Evolutionary conservation across 2,329 filamentous ascomycete species (phyloP).

Genomic region (Phyllosticta citriasiana): DNA sequence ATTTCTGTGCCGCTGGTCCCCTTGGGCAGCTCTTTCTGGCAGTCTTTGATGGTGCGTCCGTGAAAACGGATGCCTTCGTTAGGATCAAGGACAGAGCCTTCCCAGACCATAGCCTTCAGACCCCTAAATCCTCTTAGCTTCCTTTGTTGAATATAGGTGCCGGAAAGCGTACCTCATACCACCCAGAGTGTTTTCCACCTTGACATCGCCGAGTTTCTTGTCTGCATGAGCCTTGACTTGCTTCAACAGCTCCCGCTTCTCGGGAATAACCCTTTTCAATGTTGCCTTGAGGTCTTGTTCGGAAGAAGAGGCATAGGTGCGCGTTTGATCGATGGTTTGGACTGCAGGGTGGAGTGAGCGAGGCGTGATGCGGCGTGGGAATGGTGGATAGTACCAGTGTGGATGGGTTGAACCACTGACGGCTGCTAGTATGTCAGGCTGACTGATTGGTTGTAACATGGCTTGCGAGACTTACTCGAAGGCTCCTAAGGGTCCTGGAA

Average conservation of each 20-base stretch:
- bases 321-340: constrained; percentile 24
- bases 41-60: constrained; percentile 95
- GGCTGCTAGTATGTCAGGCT: constrained; percentile 16
- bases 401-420: constrained; percentile 22
- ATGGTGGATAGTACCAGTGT: constrained; percentile 23
- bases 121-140: constrained; percentile 41
- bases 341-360: constrained; percentile 17
- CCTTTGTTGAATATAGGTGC: not conserved
- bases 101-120: constrained; percentile 97
- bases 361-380: constrained; percentile 1
- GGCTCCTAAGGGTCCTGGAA: constrained; percentile 51
- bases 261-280: constrained; percentile 74
- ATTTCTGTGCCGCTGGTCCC: constrained; percentile 88
- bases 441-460: too few species aligned
- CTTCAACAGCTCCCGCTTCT: constrained; percentile 86
- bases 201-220: constrained; percentile 83
- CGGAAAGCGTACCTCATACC: constrained; percentile 62
- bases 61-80: constrained; percentile 98
- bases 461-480: constrained; percentile 44
- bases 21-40: constrained; percentile 87
- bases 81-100: constrained; percentile 91
- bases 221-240: constrained; percentile 79
- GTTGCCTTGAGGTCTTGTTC: constrained; percentile 87
- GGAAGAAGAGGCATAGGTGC: constrained; percentile 61
- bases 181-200: constrained; percentile 86